Evolutionary conservation across 2,329 filamentous ascomycete species (phyloP).

Genomic region (Aureobasidium sp.): DNA sequence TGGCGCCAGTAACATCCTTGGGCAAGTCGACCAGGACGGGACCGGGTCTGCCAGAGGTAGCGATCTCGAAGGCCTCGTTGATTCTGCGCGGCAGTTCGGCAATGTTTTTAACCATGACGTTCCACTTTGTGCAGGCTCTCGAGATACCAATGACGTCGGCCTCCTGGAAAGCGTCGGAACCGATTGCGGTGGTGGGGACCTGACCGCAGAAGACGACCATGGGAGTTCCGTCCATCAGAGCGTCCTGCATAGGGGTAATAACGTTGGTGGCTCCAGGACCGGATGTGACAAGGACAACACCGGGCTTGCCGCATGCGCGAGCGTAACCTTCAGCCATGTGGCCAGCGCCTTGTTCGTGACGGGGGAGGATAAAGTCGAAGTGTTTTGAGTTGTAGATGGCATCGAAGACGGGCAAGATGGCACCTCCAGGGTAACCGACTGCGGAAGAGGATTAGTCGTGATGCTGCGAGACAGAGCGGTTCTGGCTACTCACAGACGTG

Average conservation of each 20-base stretch:
- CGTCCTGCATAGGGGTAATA: slow-evolving; percentile 93
- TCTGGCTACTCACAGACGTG: slow-evolving; percentile 69
- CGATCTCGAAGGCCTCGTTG: slow-evolving; percentile 97
- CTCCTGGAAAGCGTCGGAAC: slow-evolving; percentile 95
- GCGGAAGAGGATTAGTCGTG: slow-evolving; percentile 1
- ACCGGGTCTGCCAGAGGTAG: slow-evolving; percentile 85
- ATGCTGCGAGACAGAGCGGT: not conserved
- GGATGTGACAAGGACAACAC: slow-evolving; percentile 93
- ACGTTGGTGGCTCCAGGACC: slow-evolving; percentile 96
- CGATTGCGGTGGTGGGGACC: slow-evolving; percentile 83
- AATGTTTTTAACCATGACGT: slow-evolving; percentile 94
- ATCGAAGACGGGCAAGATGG: slow-evolving; percentile 96
- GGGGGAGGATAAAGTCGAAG: slow-evolving; percentile 91
- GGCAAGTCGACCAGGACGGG: slow-evolving; percentile 93
- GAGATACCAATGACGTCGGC: slow-evolving; percentile 92
- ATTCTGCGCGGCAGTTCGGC: slow-evolving; percentile 89
- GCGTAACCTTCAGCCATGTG: slow-evolving; percentile 99
- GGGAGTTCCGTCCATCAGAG: slow-evolving; percentile 88
- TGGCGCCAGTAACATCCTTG: slow-evolving; percentile 88
- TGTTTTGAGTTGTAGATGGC: slow-evolving; percentile 97
- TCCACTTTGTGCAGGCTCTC: slow-evolving; percentile 96
- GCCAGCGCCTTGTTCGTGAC: slow-evolving; percentile 94
- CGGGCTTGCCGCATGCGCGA: slow-evolving; percentile 84
- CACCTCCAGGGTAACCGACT: slow-evolving; percentile 78
- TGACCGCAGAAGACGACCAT: slow-evolving; percentile 95